phyloP scores from a whole-genome alignment of 176 grass and related monocot species.

The Avena sativa region DNA sequence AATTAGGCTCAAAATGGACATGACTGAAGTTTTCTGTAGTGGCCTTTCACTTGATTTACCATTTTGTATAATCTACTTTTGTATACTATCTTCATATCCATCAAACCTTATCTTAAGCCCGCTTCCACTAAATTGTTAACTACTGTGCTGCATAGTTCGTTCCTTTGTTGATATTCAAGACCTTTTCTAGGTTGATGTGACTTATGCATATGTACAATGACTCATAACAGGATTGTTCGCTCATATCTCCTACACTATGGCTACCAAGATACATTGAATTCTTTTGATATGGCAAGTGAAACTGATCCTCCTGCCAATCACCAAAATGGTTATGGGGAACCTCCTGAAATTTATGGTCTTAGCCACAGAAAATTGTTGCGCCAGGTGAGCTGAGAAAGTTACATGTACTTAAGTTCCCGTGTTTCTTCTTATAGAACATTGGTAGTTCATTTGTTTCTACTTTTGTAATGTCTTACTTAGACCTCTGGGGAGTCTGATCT shows the following conservation, averaged over 20 bases:
- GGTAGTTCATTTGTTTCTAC: not conserved
- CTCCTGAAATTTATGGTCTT: slow-evolving; percentile 90
- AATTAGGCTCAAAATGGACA: slow-evolving; percentile 1
- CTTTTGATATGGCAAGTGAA: slow-evolving; percentile 86
- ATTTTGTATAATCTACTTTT: not conserved
- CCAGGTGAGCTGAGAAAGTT: slow-evolving; percentile 62
- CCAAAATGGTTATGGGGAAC: slow-evolving; percentile 77
- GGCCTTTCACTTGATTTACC: slow-evolving; percentile 3
- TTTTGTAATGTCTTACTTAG: slow-evolving; percentile 27
- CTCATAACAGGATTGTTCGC: slow-evolving; percentile 80
- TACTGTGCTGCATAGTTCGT: not conserved
- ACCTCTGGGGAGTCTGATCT: not conserved
- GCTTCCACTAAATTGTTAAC: slow-evolving; percentile 7
- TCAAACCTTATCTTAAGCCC: slow-evolving; percentile 8
- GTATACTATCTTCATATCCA: slow-evolving; percentile 29
- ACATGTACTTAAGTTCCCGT: not conserved
- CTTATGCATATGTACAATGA: slow-evolving; percentile 26
- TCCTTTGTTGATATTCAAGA: slow-evolving; percentile 27
- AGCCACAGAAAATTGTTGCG: slow-evolving; percentile 86
- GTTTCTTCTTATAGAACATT: not conserved
- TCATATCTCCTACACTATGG: slow-evolving; percentile 99
- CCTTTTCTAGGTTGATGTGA: slow-evolving; percentile 25
- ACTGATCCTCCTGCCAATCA: slow-evolving; percentile 53
- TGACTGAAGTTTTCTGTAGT: not conserved
- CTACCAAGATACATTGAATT: slow-evolving; percentile 95